A percentile compares a stretch with the other conserved stretches of the same genome.
Evolutionary conservation across 83 land plant species (phyloP).

Genomic region (Thuja plicata): DNA sequence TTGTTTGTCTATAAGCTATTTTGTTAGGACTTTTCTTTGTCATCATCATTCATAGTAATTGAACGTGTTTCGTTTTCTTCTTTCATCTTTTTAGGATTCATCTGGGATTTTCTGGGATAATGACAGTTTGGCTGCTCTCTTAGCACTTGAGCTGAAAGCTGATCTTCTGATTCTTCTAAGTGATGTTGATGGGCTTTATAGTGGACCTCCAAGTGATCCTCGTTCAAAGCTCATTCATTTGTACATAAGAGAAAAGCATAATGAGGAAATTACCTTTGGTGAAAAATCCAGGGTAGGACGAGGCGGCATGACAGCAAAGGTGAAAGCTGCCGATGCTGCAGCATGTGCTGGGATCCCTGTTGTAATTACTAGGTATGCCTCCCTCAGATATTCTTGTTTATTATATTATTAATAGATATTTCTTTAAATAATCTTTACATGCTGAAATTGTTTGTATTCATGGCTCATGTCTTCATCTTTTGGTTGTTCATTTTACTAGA

Average conservation of each 20-base stretch:
- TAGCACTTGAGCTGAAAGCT: slow-evolving; percentile 89
- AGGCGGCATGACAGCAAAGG: slow-evolving; percentile 99
- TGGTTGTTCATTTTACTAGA: background rate
- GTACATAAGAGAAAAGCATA: slow-evolving; percentile 75
- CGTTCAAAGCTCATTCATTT: slow-evolving; percentile 82
- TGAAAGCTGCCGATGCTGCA: slow-evolving; percentile 81
- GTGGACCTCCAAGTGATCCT: slow-evolving; percentile 95
- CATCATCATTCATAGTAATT: background rate
- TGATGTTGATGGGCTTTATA: slow-evolving; percentile 98
- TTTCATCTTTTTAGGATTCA: slow-evolving; percentile 65
- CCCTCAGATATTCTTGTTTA: background rate
- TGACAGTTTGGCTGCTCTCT: slow-evolving; percentile 87
- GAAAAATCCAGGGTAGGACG: slow-evolving; percentile 95
- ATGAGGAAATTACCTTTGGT: slow-evolving; percentile 88
- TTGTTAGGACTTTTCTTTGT: background rate
- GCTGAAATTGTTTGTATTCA: background rate
- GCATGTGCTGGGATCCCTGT: slow-evolving; percentile 91
- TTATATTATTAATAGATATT: background rate
- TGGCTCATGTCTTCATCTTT: background rate
- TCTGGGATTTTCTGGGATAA: slow-evolving; percentile 98
- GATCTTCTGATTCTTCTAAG: slow-evolving; percentile 89
- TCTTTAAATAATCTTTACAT: background rate
- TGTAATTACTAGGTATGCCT: slow-evolving; percentile 79
- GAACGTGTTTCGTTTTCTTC: background rate
- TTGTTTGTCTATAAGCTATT: background rate